Evolutionary conservation across 78 protist species (phyloP), one percentile per base, ranked within the genome.

Genomic region (Tieghemostelium lacteum): DNA sequence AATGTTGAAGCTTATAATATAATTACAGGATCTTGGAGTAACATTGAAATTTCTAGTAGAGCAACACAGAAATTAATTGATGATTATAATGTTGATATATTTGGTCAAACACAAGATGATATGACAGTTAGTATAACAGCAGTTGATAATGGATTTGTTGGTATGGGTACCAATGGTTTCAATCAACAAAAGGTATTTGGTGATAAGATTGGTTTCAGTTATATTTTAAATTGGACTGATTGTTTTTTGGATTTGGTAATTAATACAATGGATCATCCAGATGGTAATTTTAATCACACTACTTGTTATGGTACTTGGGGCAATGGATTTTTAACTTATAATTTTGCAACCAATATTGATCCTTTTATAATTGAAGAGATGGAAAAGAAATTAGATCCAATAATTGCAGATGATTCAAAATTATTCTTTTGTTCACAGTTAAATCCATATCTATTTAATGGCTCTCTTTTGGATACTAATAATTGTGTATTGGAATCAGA

Each of bases 121-220:
- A 67, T 70, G 49, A 34, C 78, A 2, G 67, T 71, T 6, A 52
- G 34, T 24, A 37, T 45, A 1, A 39, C 29, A 1, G 17, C 58
- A 1, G 55, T 83, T 24, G 24, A 61, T 1, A 26, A 24, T 17
- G 91, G 78, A 24, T 1, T 24, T 1, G 5, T 50, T 3, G 76
- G 70, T 2, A 39, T 83, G 16, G 91, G 91, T 26, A 83, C 91
- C 3, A 83, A 83, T 42, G 91, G 91, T 19, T 83, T 52, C 54
- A 61, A 71, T 31, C 67, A 55, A 29, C 4, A 34, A 2, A 31
- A n/a, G 37, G 49, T 83, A 19, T 69, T 63, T 57, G 91, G 91
- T 69, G 76, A 66, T 8, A 50, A 69, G 0, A 42, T 83, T 2
- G 55, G 69, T 1, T 40, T 37, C 26, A 60, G 78, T 60, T 83